A percentile compares a stretch with the other conserved stretches of the same genome.
Evolutionary conservation across 2,329 filamentous ascomycete genomes (phyloP).

Genomic region (Gliomastix tumulicola): DNA sequence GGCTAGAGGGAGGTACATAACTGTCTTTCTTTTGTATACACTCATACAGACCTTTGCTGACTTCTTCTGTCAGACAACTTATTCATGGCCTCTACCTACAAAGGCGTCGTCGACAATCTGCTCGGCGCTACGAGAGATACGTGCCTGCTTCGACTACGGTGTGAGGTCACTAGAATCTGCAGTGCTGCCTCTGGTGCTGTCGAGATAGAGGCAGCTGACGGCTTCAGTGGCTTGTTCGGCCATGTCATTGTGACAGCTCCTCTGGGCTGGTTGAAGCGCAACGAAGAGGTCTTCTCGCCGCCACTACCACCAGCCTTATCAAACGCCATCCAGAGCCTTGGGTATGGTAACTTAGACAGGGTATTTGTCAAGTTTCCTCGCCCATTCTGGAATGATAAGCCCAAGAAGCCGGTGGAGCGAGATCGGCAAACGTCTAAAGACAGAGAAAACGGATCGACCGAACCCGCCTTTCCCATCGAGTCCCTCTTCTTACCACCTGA

Average conservation of each 20-base stretch:
- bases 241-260: not conserved
- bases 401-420: no score
- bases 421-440: no score
- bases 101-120: not conserved
- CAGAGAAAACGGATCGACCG: not conserved
- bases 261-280: not conserved
- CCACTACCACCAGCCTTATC: not conserved
- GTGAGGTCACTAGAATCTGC: not conserved
- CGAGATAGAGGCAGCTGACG: not conserved
- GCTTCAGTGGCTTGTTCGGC: not conserved
- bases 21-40: no score
- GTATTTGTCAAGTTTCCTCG: not conserved
- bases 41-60: no score
- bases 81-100: not conserved
- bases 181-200: not conserved
- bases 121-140: not conserved
- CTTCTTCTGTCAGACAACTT: no score
- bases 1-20: no score
- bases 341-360: not conserved
- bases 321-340: not conserved
- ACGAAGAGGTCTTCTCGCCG: not conserved
- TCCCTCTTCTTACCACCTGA: not conserved
- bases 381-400: not conserved
- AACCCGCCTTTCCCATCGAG: not conserved
- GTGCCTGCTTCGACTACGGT: not conserved